phyloP scores from a whole-genome alignment of 495 filamentous ascomycete species.

The Hypoxylon crocopeplum region DNA sequence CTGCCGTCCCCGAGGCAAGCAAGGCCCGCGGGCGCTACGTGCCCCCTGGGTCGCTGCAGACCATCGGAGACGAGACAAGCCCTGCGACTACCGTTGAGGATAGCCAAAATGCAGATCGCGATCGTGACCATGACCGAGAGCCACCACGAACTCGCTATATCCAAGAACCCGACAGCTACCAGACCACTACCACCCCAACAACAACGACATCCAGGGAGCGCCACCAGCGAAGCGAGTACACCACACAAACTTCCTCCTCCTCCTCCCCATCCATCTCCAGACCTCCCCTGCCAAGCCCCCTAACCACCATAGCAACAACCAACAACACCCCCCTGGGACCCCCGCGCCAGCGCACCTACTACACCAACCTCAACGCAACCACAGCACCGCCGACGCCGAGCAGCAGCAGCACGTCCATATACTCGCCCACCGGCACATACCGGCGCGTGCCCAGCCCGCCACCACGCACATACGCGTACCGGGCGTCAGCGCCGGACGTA shows the following conservation, averaged over 20 bases:
- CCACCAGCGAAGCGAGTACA: too few relatives aligned
- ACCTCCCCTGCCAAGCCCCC: not conserved
- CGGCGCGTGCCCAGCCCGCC: not conserved
- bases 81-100: not conserved
- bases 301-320: not conserved
- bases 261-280: not conserved
- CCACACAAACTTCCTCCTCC: not conserved
- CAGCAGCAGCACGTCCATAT: not conserved
- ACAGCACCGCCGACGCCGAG: not conserved
- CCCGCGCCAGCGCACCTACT: not conserved
- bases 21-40: not conserved
- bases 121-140: not conserved
- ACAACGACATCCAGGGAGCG: not conserved
- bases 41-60: not conserved
- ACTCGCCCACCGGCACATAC: not conserved
- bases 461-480: slow-evolving; percentile 7
- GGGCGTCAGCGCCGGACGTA: slow-evolving; percentile 22
- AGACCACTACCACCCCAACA: not conserved
- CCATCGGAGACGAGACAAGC: not conserved
- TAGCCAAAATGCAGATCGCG: not conserved
- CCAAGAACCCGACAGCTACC: not conserved
- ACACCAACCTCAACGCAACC: not conserved
- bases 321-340: not conserved
- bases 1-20: not conserved
- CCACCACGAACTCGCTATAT: not conserved